A percentile compares a stretch with the other conserved stretches of the same genome.
These are phyloP conservation scores for Prorocentrum cordatum DNA, from an alignment of 169 alveolate species.

Conservation along the genomic window DNA sequence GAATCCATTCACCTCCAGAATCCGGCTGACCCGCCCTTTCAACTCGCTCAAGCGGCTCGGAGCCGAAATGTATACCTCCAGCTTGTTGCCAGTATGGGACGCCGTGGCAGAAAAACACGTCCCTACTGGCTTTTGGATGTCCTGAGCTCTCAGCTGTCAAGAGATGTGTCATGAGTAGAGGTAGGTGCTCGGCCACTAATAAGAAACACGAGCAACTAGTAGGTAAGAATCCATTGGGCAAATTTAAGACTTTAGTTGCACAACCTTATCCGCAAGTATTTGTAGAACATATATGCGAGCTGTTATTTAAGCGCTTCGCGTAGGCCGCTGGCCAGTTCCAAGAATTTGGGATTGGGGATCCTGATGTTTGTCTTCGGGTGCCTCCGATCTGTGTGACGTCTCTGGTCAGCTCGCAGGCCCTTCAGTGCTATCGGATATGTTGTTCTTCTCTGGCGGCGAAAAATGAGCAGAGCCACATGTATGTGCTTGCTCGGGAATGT, in stretches of 20 bases:
- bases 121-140: background rate
- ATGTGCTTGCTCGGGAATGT: too few species aligned
- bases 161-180: background rate
- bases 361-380: too few species aligned
- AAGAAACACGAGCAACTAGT: background rate
- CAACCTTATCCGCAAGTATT: background rate
- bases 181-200: background rate
- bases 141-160: fast-evolving
- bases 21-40: background rate
- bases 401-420: too few species aligned
- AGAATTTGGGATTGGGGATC: too few species aligned
- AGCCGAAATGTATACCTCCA: background rate
- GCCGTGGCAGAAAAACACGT: background rate
- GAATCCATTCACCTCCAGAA: background rate
- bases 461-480: too few species aligned
- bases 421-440: too few species aligned
- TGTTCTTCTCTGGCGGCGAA: too few species aligned
- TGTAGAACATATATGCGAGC: too few species aligned
- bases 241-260: background rate
- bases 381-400: too few species aligned
- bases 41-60: background rate
- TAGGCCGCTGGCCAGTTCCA: too few species aligned
- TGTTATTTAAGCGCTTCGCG: too few species aligned
- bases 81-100: background rate
- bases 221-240: background rate